Base-by-base conservation (phyloP, 2,329 filamentous ascomycete species). In the Trichoderma afroharzianum region DNA sequence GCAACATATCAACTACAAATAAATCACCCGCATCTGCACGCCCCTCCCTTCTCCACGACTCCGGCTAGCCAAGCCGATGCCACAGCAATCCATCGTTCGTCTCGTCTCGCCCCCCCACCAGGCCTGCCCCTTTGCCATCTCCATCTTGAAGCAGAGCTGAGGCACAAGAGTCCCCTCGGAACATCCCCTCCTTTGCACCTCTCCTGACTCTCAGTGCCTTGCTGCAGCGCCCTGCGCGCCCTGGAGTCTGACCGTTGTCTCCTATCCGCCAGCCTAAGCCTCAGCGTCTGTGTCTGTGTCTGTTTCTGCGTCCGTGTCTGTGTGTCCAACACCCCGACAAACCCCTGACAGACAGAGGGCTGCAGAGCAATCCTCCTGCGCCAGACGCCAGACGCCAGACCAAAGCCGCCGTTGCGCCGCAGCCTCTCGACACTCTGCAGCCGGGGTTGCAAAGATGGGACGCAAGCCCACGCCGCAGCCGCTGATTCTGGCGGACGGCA, bases 391-490 rank as follows among this genome's bases (percentile, higher is more conserved):
- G 63, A 71, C 33, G 33, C 33, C 33, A 36, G 14, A 43, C 32
- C 58, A 68, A 59, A 50, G 66, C 55, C 53, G 71, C 61, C 63
- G 28, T 58, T 53, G 66, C 64, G 68, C 32, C 32, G 64, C 66
- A 43, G 43, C 53, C 66, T 47, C 68, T 58, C 57, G 24, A 55
- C 63, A 39, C 30, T 50, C 63, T 59, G 55, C 28, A 39, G 62
- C 66, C 68, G 55, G 36, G 67, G 53, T 66, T 59, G 57, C 72
- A 33, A 73, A 75, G 32, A 89, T 89, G 87, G 86, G 84, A 82
- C 87, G 87, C 80, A 89, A 88, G 81, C 81, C 85, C 78, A 86
- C 84, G 81, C 87, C 87, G 75, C 85, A 88, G 83, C 87, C 87
- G 81, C 84, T 89, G 81, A 81, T 84, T 79, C 83, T 89, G 80